Evolutionary conservation across 352 stramenopile genomes (phyloP).

Genomic region (Pythium rhizo-oryzae): DNA sequence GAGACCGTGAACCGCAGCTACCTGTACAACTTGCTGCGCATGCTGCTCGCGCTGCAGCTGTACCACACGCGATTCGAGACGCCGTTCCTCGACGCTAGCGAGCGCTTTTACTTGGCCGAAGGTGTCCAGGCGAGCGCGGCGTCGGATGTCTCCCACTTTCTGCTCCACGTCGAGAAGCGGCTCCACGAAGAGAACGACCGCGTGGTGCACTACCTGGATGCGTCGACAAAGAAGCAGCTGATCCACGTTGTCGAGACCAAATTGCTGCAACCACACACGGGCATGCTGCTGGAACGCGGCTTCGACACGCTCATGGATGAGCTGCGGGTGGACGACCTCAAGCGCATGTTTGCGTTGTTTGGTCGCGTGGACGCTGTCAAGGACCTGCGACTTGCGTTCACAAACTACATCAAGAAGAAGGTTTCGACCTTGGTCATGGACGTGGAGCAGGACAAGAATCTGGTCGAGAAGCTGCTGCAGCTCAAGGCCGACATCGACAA

Average conservation of each 20-base stretch:
- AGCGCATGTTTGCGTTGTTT: slow-evolving; percentile 87
- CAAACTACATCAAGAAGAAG: slow-evolving; percentile 77
- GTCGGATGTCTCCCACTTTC: slow-evolving; percentile 80
- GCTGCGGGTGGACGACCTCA: slow-evolving; percentile 82
- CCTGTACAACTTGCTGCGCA: slow-evolving; percentile 80
- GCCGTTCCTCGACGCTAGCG: slow-evolving; percentile 85
- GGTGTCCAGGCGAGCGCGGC: slow-evolving; percentile 59
- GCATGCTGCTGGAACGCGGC: slow-evolving; percentile 80
- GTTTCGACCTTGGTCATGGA: slow-evolving; percentile 80
- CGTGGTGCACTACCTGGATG: slow-evolving; percentile 75
- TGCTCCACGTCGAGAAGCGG: slow-evolving; percentile 88
- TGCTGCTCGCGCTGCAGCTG: slow-evolving; percentile 84
- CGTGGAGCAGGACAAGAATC: slow-evolving; percentile 83
- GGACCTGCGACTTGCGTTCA: slow-evolving; percentile 68
- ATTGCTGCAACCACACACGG: slow-evolving; percentile 84
- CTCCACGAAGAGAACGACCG: slow-evolving; percentile 83
- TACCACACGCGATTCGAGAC: slow-evolving; percentile 88
- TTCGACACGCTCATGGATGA: slow-evolving; percentile 89
- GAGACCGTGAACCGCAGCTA: slow-evolving; percentile 86
- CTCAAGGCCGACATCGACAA: slow-evolving; percentile 85
- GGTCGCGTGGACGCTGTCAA: slow-evolving; percentile 69
- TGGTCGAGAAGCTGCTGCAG: slow-evolving; percentile 89
- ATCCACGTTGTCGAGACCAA: slow-evolving; percentile 79
- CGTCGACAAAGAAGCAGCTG: slow-evolving; percentile 73
- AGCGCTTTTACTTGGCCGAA: slow-evolving; percentile 88